These are phyloP conservation scores for Solanum chaucha DNA, from an alignment of 257 asterid species.

Conservation along the genomic window DNA sequence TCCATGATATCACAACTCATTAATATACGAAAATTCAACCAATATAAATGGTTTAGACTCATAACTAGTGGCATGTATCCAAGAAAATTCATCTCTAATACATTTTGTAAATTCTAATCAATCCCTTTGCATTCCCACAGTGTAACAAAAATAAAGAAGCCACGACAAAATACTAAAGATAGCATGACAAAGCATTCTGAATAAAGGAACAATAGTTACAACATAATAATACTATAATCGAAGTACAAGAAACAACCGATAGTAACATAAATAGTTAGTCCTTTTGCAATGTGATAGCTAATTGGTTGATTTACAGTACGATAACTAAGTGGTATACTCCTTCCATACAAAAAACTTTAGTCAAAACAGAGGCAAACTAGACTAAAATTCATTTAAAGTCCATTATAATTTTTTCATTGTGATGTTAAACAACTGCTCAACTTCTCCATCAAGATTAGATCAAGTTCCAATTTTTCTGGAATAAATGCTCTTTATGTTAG, in stretches of 20 bases:
- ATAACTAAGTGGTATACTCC: too few relatives aligned
- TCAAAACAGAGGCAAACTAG: too few relatives aligned
- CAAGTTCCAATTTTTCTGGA: too few relatives aligned
- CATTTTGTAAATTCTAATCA: neutral
- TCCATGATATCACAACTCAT: neutral
- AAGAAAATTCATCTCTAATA: neutral
- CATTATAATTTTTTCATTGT: too few relatives aligned
- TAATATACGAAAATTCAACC: neutral
- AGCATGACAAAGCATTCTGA: neutral
- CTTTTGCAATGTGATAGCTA: neutral
- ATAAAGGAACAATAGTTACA: neutral
- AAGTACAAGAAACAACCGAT: neutral
- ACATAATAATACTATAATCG: neutral
- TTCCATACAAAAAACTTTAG: too few relatives aligned
- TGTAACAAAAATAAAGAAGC: neutral
- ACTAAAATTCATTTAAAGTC: too few relatives aligned
- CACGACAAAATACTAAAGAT: neutral
- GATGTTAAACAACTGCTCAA: too few relatives aligned
- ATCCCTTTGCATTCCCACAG: neutral
- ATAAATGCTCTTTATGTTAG: too few relatives aligned
- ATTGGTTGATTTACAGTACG: too few relatives aligned
- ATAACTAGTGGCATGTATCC: neutral
- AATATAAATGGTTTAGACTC: neutral
- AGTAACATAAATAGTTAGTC: neutral
- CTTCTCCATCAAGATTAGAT: too few relatives aligned